A percentile compares a stretch with the other conserved stretches of the same genome.
Conservation (phyloP, 441 rosid genomes). For the Euphorbia celastroides region DNA sequence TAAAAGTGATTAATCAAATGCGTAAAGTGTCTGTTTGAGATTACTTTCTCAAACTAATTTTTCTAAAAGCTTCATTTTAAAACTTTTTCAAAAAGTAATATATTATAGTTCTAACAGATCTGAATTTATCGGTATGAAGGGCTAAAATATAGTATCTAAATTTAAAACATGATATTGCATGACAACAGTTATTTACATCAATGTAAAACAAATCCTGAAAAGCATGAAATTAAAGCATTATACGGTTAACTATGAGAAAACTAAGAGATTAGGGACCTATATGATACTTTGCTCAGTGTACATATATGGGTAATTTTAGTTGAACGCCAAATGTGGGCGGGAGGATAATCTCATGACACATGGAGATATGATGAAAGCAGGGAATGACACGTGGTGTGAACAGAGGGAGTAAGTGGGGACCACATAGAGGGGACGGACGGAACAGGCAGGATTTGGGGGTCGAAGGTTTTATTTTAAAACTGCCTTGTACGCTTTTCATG, state of each 20-base stretch:
- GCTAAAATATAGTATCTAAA: too few species aligned
- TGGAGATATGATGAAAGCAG: conserved; percentile 8
- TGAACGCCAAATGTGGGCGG: conserved; percentile 25
- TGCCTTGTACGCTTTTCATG: conserved; percentile 45
- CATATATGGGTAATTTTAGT: conserved; percentile 18
- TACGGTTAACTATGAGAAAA: background rate
- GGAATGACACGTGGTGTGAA: conserved; percentile 34
- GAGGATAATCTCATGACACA: conserved; percentile 28
- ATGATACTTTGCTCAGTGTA: background rate
- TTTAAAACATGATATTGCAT: too few species aligned
- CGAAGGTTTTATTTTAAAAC: conserved; percentile 35
- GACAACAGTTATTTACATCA: too few species aligned
- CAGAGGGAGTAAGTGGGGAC: conserved; percentile 35
- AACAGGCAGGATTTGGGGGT: conserved; percentile 35
- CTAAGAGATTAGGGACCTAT: background rate
- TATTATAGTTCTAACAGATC: too few species aligned
- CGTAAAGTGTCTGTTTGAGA: too few species aligned
- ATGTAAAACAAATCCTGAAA: too few species aligned
- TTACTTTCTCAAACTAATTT: too few species aligned
- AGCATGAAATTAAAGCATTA: too few species aligned
- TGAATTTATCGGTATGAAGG: too few species aligned
- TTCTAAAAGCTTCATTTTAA: too few species aligned
- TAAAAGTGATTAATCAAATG: too few species aligned
- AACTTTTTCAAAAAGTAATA: too few species aligned
- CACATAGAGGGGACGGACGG: conserved; percentile 23